Conservation (phyloP, 2,329 filamentous ascomycete species). For the Chrysosporium queenslandicum region DNA sequence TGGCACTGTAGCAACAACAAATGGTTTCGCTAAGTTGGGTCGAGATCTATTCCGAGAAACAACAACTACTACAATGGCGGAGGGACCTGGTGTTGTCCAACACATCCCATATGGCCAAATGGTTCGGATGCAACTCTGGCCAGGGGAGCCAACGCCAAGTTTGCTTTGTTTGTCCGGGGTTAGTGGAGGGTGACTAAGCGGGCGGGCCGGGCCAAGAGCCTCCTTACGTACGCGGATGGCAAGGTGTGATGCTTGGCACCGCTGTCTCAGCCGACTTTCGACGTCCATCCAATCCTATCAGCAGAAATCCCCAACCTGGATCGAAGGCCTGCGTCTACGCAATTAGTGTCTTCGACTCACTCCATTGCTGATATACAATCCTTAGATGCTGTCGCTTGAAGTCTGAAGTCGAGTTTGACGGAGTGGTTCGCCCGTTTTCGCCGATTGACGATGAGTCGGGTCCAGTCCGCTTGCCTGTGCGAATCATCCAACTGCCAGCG, state of each 20-base stretch:
- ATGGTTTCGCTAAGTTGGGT: too few species aligned
- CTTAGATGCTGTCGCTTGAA: neutral
- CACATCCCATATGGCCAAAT: too few species aligned
- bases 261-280: neutral
- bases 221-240: neutral
- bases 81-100: too few species aligned
- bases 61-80: too few species aligned
- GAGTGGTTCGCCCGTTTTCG: neutral
- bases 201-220: neutral
- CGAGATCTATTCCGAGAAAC: too few species aligned
- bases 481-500: neutral
- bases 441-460: constrained; percentile 4
- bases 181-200: neutral
- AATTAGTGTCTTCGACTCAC: neutral
- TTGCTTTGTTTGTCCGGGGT: too few species aligned
- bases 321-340: neutral
- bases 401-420: neutral
- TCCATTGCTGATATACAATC: neutral
- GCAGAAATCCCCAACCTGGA: neutral
- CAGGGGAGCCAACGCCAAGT: too few species aligned
- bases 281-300: neutral
- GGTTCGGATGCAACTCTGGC: too few species aligned
- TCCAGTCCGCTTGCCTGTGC: neutral
- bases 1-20: too few species aligned
- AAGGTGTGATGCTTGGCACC: neutral